phyloP scores from a whole-genome alignment of 495 filamentous ascomycete genomes.

The Tuber melanosporum region DNA sequence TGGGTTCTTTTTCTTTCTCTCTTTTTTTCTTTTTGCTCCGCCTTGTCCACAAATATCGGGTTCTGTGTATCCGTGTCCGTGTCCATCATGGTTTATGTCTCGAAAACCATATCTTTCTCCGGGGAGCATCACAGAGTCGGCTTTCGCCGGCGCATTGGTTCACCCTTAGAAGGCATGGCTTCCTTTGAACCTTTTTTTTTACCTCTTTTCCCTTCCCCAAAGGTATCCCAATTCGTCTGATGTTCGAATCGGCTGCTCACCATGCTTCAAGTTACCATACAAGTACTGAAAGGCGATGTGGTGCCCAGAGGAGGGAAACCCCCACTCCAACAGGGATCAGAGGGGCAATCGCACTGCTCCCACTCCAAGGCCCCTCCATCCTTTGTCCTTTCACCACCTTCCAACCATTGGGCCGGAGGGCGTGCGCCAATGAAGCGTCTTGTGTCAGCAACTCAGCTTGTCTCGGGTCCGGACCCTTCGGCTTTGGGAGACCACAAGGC shows the following conservation, averaged over 20 bases:
- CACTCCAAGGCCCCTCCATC: constrained; percentile 3
- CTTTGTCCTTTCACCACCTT: constrained; percentile 13
- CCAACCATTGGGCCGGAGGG: constrained; percentile 10
- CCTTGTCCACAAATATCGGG: constrained; percentile 4
- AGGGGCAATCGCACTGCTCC: constrained; percentile 25
- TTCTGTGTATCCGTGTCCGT: not conserved
- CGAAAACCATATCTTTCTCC: constrained; percentile 3
- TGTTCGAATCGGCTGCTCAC: constrained; percentile 34
- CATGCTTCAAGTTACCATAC: constrained; percentile 22
- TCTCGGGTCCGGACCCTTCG: constrained; percentile 16
- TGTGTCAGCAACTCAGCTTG: constrained; percentile 8
- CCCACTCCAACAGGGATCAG: constrained; percentile 23
- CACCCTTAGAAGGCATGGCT: not conserved
- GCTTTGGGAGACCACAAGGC: constrained; percentile 19
- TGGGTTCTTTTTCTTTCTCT: not conserved
- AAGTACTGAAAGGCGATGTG: constrained; percentile 17
- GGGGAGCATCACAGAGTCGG: not conserved
- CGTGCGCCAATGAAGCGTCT: not conserved
- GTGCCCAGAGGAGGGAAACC: not conserved
- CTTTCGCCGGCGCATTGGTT: not conserved
- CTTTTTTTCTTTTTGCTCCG: not conserved
- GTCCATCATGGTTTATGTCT: not conserved
- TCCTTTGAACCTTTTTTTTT: not conserved
- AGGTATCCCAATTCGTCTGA: constrained; percentile 15
- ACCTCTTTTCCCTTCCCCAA: not conserved